Base-by-base conservation (phyloP, 2,329 filamentous ascomycete species). In the Keithomyces neogunnii region DNA sequence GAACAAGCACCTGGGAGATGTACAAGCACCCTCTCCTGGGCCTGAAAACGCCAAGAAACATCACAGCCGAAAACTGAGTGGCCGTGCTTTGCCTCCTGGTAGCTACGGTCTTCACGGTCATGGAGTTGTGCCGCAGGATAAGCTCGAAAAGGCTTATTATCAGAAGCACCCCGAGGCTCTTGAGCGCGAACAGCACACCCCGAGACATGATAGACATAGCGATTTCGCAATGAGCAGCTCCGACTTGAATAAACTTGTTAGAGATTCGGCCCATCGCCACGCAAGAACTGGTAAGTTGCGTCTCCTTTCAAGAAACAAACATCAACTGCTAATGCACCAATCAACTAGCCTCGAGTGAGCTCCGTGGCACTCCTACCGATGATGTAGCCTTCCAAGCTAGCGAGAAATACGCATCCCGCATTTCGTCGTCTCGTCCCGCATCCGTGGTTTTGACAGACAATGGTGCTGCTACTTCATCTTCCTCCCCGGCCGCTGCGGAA, bases 51-150 rank as follows among this genome's bases (percentile, higher is more conserved):
- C 59, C 50, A 74, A 75, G 55, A 77, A 74, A 57, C 69, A 82
- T 55, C 87, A 91, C 63, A 73, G 77, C 49, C 84, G 89, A 56
- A 89, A 81, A 69, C 82, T 80, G 54, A 95, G 89, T 66, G 86
- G 85, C 36, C 74, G 82, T 38, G 78, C 81, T 30, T 68, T 80
- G 7, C 91, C 91, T 1, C 88, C 90, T 3, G 92, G 89, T 52
- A 96, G 90, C 72, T 97, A 97, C 63, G 91, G 92, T 55, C 80
- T 96, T 51, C 91, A 95, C 62, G 89, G 91, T 44, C 92, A 96
- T 63, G 90, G 89, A 49, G 75, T 88, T 30, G 77, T 80, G 19
- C 76, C 85, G 3, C 81, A 82, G 51, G 88, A 95, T 69, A 89
- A 86, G 64, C 88, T 97, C 40, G 89, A 96, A 62, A 88, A 88